Evolutionary conservation across 805 yeast genomes (phyloP).

Genomic region (Candida krabiensis): DNA sequence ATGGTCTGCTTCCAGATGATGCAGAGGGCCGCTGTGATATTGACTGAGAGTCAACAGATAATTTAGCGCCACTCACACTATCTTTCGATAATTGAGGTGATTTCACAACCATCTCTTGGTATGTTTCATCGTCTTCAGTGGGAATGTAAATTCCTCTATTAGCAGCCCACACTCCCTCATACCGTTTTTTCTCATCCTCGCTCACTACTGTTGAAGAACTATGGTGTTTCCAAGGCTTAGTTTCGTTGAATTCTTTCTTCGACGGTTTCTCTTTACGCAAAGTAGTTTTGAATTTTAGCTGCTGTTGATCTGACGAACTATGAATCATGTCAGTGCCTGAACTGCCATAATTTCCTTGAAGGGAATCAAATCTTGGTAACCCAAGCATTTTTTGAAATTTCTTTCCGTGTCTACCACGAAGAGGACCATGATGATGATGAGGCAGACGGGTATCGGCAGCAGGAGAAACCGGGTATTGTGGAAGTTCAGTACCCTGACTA

Average conservation of each 20-base stretch:
- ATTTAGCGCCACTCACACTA: background rate
- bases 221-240: conserved; percentile 94
- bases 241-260: conserved; percentile 64
- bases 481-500: conserved; percentile 13
- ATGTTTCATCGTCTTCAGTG: conserved; percentile 8
- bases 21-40: conserved; percentile 1
- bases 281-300: conserved; percentile 49
- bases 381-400: conserved; percentile 25
- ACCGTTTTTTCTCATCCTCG: conserved; percentile 76
- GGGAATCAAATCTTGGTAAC: conserved; percentile 14
- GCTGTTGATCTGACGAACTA: conserved; percentile 15
- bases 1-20: background rate
- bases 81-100: background rate
- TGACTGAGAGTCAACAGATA: background rate
- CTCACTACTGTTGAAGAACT: conserved; percentile 48
- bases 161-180: conserved; percentile 93
- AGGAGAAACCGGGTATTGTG: conserved; percentile 22
- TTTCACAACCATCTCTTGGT: conserved; percentile 1
- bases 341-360: conserved; percentile 4
- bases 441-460: conserved; percentile 14
- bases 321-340: conserved; percentile 1
- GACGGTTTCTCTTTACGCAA: conserved; percentile 40
- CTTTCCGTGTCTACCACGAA: conserved; percentile 23
- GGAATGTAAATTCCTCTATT: conserved; percentile 66
- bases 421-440: conserved; percentile 25